A percentile compares a stretch with the other conserved stretches of the same genome.
phyloP scores from a whole-genome alignment of 2,329 filamentous ascomycete genomes.

The Leptoxyphium fumago region DNA sequence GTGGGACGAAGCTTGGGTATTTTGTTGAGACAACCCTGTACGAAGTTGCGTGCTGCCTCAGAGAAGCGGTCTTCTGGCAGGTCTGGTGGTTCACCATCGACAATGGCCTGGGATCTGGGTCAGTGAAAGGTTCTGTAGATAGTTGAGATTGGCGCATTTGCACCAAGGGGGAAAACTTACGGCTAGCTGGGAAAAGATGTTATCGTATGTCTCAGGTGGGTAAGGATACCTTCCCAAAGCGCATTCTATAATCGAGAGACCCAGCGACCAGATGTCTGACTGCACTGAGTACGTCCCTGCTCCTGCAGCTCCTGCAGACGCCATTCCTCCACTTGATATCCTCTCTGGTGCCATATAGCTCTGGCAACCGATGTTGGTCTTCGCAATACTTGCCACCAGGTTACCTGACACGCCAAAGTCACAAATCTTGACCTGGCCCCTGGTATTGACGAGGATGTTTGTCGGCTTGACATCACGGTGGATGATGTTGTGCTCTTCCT shows the following conservation, averaged over 20 bases:
- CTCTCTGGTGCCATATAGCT: constrained; percentile 98
- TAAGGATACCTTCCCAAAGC: constrained; percentile 91
- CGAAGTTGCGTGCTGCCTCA: constrained; percentile 68
- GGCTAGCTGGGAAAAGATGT: constrained; percentile 93
- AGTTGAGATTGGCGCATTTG: no score
- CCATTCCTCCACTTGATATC: constrained; percentile 74
- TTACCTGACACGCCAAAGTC: constrained; percentile 97
- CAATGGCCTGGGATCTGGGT: constrained; percentile 58
- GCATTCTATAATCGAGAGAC: constrained; percentile 88
- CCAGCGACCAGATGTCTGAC: constrained; percentile 94
- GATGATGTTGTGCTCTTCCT: constrained; percentile 98
- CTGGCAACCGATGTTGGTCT: constrained; percentile 97
- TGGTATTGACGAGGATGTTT: constrained; percentile 87
- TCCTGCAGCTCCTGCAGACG: constrained; percentile 51
- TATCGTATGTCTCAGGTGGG: constrained; percentile 91
- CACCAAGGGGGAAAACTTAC: constrained; percentile 43
- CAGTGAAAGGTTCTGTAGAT: constrained; percentile 2
- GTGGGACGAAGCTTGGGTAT: constrained; percentile 84
- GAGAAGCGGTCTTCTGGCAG: constrained; percentile 70
- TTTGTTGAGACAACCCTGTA: constrained; percentile 81
- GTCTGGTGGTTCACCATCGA: constrained; percentile 87
- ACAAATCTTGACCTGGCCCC: constrained; percentile 91
- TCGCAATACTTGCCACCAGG: constrained; percentile 89
- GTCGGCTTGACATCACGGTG: constrained; percentile 97
- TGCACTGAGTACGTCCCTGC: constrained; percentile 93